phyloP scores from a whole-genome alignment of 1,284 basidiomycete genomes.

The Trichosporon coremiiforme region DNA sequence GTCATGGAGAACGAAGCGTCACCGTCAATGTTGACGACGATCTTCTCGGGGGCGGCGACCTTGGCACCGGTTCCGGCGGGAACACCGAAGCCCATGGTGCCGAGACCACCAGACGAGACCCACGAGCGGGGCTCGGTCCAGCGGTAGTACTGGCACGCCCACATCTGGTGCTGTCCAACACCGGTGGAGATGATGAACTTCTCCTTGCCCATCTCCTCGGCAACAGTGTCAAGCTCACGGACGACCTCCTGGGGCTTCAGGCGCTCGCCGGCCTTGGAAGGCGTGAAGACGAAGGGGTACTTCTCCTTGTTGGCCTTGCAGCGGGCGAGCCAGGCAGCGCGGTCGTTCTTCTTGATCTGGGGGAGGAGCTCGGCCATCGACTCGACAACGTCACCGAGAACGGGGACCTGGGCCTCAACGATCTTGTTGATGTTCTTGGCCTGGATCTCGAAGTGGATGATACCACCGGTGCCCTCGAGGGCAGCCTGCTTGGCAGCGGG shows the following conservation, averaged over 20 bases:
- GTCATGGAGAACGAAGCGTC: constrained; percentile 99
- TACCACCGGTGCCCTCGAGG: constrained; percentile 81
- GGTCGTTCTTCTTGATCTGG: constrained; percentile 66
- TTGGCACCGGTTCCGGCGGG: constrained; percentile 95
- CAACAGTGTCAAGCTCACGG: constrained; percentile 82
- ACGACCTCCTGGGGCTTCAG: constrained; percentile 98
- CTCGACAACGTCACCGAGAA: constrained; percentile 88
- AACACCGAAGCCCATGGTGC: constrained; percentile 96
- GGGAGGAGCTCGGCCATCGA: constrained; percentile 82
- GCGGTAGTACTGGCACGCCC: constrained; percentile 92
- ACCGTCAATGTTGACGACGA: constrained; percentile 93
- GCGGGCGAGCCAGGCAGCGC: constrained; percentile 78
- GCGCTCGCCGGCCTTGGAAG: constrained; percentile 65
- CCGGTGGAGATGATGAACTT: constrained; percentile 88
- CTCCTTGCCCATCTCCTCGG: constrained; percentile 68
- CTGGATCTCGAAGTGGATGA: constrained; percentile 98
- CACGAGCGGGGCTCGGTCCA: constrained; percentile 86
- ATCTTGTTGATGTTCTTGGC: constrained; percentile 99
- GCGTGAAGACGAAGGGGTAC: constrained; percentile 88
- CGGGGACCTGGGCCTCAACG: constrained; percentile 87
- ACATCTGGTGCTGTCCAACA: constrained; percentile 99
- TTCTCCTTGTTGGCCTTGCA: constrained; percentile 82
- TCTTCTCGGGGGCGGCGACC: constrained; percentile 90
- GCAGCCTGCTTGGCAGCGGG: constrained; percentile 88
- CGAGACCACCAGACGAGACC: constrained; percentile 96